Evolutionary conservation across 208 protist species (phyloP).

Genomic region (Trypanosoma cruzi): DNA sequence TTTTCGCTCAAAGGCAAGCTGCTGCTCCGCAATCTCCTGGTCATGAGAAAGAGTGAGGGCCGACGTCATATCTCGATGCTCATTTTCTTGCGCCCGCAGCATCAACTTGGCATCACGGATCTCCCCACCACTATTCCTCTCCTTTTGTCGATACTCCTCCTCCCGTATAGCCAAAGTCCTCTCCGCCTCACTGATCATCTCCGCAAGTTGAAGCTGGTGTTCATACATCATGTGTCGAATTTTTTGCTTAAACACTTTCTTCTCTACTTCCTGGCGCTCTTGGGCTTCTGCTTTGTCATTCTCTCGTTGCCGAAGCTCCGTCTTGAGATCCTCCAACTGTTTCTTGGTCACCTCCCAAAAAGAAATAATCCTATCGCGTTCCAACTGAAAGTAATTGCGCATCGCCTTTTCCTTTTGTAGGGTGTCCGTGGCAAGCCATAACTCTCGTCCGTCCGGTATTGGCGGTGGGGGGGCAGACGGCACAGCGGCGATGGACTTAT

Average conservation of each 20-base stretch:
- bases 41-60: constrained; percentile 81
- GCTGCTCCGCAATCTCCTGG: constrained; percentile 88
- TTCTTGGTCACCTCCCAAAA: constrained; percentile 97
- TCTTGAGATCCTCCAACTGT: constrained; percentile 88
- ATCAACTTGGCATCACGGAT: constrained; percentile 87
- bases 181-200: constrained; percentile 91
- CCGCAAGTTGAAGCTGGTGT: constrained; percentile 93
- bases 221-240: constrained; percentile 97
- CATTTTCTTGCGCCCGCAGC: constrained; percentile 87
- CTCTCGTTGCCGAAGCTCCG: constrained; percentile 87
- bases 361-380: constrained; percentile 95
- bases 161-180: constrained; percentile 84
- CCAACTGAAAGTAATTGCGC: constrained; percentile 98
- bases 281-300: constrained; percentile 93
- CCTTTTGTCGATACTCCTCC: constrained; percentile 88
- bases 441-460: constrained; percentile 56
- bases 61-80: constrained; percentile 84
- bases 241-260: constrained; percentile 97
- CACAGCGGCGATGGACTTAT: constrained; percentile 19
- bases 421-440: constrained; percentile 91
- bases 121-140: constrained; percentile 81
- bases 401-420: constrained; percentile 94
- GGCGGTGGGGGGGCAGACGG: constrained; percentile 10
- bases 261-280: constrained; percentile 95
- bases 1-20: constrained; percentile 88